Evolutionary conservation across 805 yeast genomes (phyloP).

Genomic region (Candida taoyuanica): DNA sequence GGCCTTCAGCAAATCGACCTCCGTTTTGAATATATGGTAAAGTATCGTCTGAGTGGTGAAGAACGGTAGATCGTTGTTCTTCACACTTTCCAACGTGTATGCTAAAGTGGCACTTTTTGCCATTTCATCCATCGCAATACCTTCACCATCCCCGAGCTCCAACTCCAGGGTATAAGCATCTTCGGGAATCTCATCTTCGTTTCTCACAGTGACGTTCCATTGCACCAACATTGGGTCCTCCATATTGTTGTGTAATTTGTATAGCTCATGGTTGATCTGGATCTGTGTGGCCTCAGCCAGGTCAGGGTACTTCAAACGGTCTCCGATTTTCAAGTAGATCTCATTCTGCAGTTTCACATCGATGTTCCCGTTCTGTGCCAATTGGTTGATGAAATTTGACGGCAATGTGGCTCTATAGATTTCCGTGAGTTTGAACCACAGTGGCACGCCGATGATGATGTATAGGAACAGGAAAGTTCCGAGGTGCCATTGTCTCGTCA

Average conservation of each 20-base stretch:
- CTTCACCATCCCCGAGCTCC: conserved; percentile 37
- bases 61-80: conserved; percentile 59
- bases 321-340: conserved; percentile 34
- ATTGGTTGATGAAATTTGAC: conserved; percentile 30
- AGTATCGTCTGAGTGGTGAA: conserved; percentile 49
- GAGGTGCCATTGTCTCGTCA: conserved; percentile 23
- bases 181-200: conserved; percentile 17
- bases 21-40: conserved; percentile 41
- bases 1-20: conserved; percentile 29
- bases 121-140: conserved; percentile 39
- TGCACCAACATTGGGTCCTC: conserved; percentile 26
- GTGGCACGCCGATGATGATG: conserved; percentile 34
- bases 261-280: conserved; percentile 40
- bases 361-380: conserved; percentile 35
- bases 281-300: conserved; percentile 49
- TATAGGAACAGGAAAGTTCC: conserved; percentile 25
- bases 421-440: conserved; percentile 39
- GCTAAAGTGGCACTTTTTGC: conserved; percentile 36
- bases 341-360: conserved; percentile 43
- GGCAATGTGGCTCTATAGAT: conserved; percentile 39
- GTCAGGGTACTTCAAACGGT: conserved; percentile 61
- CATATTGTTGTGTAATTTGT: conserved; percentile 16
- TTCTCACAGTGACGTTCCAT: conserved; percentile 31
- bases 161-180: conserved; percentile 34
- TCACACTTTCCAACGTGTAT: conserved; percentile 41